phyloP scores from a whole-genome alignment of 2,329 filamentous ascomycete genomes.

The Colletotrichum eleusines region DNA sequence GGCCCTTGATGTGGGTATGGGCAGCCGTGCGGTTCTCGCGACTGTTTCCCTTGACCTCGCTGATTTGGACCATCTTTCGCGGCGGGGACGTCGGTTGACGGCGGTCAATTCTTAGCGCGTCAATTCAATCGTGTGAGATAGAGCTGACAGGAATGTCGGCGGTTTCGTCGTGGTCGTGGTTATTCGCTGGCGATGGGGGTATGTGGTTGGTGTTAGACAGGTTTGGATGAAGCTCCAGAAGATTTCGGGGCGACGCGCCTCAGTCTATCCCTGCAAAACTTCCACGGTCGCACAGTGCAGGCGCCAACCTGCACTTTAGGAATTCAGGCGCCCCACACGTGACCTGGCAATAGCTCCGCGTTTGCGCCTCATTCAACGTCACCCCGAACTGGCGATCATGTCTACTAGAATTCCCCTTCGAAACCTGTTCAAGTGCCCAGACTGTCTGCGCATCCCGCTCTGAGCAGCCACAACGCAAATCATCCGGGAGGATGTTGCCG shows the following conservation, averaged over 20 bases:
- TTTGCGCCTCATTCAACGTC: conserved; percentile 22
- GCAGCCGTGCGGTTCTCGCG: conserved; percentile 96
- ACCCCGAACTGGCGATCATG: no score
- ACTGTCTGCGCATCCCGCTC: not conserved
- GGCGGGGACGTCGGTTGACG: conserved; percentile 43
- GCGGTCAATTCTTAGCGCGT: conserved; percentile 36
- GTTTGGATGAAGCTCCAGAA: conserved; percentile 41
- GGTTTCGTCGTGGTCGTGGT: conserved; percentile 20
- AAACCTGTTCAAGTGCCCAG: not conserved
- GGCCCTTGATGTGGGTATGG: conserved; percentile 97
- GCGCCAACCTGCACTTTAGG: conserved; percentile 32
- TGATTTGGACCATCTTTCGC: conserved; percentile 85
- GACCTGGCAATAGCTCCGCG: conserved; percentile 37
- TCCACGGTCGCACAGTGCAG: conserved; percentile 34
- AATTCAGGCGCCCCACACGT: conserved; percentile 37
- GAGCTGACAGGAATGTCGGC: not conserved
- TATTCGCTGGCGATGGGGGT: conserved; percentile 8
- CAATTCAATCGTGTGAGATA: conserved; percentile 14
- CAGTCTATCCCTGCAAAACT: conserved; percentile 40
- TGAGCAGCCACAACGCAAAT: not conserved
- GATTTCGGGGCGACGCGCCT: conserved; percentile 43
- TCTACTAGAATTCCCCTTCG: not conserved
- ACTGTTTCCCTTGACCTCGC: conserved; percentile 93
- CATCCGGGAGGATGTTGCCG: not conserved
- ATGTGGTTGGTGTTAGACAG: conserved; percentile 32